Evolutionary conservation across 2,329 filamentous ascomycete species (phyloP), one percentile per base, ranked within the genome.

Genomic region (Capronia coronata): DNA sequence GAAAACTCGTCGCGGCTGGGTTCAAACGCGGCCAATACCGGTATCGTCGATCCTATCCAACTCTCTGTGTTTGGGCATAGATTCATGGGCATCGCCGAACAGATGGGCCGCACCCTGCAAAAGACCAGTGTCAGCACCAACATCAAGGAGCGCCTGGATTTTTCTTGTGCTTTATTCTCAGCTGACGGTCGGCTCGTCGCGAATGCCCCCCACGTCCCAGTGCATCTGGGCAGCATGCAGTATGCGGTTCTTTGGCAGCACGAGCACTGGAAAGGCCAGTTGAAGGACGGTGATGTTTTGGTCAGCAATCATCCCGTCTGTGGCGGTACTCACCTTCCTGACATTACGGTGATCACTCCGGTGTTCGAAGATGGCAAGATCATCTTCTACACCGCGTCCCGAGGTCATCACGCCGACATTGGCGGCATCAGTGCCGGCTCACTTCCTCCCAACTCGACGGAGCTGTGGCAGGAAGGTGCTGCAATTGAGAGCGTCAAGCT

Each of bases 31-130:
- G 71, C 71, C 75, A 30, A 68, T 68, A 40, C 68, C 77, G 13
- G 71, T 71, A 54, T 87, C 0, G 84, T 90, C 63, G 86, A 90
- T 63, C 86, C 86, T 0, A 86, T 90, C 57, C 76, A 86, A 69
- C 75, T 91, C 1, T 84, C 80, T 61, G 85, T 91, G 49, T 90
- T 91, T 58, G 83, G 83, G 0, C 85, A 90, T 63, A 77, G 86
- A 8, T 91, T 91, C 67, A 91, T 90, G 86, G 82, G 83, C 5
- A 88, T 90, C 59, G 86, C 86, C 1, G 86, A 91, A 66, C 86
- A 90, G 62, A 90, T 91, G 86, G 86, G 86, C 1, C 73, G 84
- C 47, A 82, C 84, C 8, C 68, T 90, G 11, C 85, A 89, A 62
- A 90, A 89, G 70, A 89, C 85, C 82, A 63, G 83, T 89, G 48